These are phyloP conservation scores for Penicillium concentricum DNA, from an alignment of 2,329 filamentous ascomycete genomes.

Conservation along the genomic window DNA sequence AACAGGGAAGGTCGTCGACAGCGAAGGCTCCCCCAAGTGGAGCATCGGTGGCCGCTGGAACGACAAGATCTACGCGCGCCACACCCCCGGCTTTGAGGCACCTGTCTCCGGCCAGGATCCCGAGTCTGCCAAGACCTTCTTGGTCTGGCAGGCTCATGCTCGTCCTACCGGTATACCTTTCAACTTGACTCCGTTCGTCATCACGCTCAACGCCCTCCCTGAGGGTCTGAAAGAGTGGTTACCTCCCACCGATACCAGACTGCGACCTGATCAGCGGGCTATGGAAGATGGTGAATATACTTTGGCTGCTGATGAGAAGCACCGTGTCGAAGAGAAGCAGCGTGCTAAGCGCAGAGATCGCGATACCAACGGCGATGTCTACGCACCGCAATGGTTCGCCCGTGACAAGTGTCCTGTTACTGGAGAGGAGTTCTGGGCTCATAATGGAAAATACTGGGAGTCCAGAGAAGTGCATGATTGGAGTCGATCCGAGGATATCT, in stretches of 20 bases:
- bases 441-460: slow-evolving; percentile 86
- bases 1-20: slow-evolving; percentile 78
- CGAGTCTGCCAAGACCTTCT: slow-evolving; percentile 69
- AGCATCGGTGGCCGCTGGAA: slow-evolving; percentile 95
- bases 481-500: slow-evolving; percentile 74
- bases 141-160: slow-evolving; percentile 87
- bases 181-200: slow-evolving; percentile 93
- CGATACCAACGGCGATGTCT: slow-evolving; percentile 78
- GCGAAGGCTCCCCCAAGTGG: slow-evolving; percentile 76
- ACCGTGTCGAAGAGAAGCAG: slow-evolving; percentile 88
- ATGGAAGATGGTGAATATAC: slow-evolving; percentile 99
- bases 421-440: slow-evolving; percentile 87
- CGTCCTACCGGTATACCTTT: slow-evolving; percentile 86
- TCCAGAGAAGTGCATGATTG: slow-evolving; percentile 63
- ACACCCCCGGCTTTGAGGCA: slow-evolving; percentile 86
- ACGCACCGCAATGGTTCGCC: slow-evolving; percentile 79
- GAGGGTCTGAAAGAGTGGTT: slow-evolving; percentile 75
- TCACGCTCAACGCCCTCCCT: slow-evolving; percentile 89
- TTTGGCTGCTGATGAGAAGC: slow-evolving; percentile 89
- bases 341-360: slow-evolving; percentile 69
- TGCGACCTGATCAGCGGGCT: slow-evolving; percentile 89
- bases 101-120: slow-evolving; percentile 55
- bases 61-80: slow-evolving; percentile 89
- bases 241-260: slow-evolving; percentile 88
- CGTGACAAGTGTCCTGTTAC: slow-evolving; percentile 73